Evolutionary conservation across 352 stramenopile genomes (phyloP).

Genomic region (Thalassiosira livingstoniorum): DNA sequence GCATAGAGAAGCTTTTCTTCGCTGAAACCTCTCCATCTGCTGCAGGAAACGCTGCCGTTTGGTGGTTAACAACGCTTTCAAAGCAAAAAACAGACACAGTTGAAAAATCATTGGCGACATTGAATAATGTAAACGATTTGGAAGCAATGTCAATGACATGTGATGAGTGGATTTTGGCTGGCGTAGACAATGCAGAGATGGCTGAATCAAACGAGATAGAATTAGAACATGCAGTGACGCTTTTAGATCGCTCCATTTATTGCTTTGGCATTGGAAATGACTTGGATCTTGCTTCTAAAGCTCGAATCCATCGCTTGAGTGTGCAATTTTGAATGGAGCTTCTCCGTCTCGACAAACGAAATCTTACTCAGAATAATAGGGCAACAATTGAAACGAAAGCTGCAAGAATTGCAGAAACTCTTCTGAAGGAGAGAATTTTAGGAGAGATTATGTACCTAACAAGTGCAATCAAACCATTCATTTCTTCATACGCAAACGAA

Average conservation of each 20-base stretch:
- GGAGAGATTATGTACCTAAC: neutral
- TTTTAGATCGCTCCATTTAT: slow-evolving; percentile 58
- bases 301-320: slow-evolving; percentile 32
- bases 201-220: slow-evolving; percentile 46
- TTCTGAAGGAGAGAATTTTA: neutral
- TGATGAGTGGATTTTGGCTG: slow-evolving; percentile 61
- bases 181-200: slow-evolving; percentile 63
- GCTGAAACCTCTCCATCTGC: slow-evolving; percentile 65
- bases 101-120: slow-evolving; percentile 38
- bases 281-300: slow-evolving; percentile 39
- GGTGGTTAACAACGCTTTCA: slow-evolving; percentile 60
- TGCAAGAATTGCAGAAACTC: neutral
- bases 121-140: slow-evolving; percentile 57
- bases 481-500: neutral
- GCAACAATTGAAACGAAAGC: neutral
- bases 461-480: neutral
- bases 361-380: neutral
- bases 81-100: slow-evolving; percentile 4
- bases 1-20: slow-evolving; percentile 75
- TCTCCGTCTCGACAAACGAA: neutral
- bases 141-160: slow-evolving; percentile 62
- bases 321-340: slow-evolving; percentile 23
- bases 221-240: slow-evolving; percentile 16
- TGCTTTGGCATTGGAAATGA: slow-evolving; percentile 59
- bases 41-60: slow-evolving; percentile 65